phyloP scores from a whole-genome alignment of 306 rosid genomes.

The Neltuma alba region DNA sequence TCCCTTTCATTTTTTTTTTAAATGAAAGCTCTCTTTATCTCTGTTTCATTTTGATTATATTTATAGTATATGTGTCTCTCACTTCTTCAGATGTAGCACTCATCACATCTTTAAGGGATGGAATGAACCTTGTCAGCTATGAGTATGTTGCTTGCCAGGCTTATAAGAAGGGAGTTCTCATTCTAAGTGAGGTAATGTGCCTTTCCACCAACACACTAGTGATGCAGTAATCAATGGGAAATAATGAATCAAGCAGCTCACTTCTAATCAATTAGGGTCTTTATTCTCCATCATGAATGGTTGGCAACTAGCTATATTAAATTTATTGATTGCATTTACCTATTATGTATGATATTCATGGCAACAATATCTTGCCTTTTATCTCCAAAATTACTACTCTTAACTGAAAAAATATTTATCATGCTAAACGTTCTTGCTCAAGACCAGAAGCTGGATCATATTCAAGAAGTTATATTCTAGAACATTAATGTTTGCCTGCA shows the following conservation, averaged over 20 bases:
- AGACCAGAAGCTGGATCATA: constrained; percentile 2
- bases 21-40: constrained; percentile 16
- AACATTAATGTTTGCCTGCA: not conserved
- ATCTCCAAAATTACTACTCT: not conserved
- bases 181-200: constrained; percentile 81
- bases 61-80: constrained; percentile 24
- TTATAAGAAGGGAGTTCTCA: constrained; percentile 94
- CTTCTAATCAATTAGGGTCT: no score
- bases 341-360: not conserved
- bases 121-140: constrained; percentile 99
- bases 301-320: no score
- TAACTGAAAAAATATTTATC: no score
- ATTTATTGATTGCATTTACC: not conserved
- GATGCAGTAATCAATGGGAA: not conserved
- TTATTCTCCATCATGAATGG: no score
- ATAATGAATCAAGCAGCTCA: not conserved
- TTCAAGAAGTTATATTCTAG: constrained; percentile 13
- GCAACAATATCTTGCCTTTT: not conserved
- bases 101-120: constrained; percentile 95
- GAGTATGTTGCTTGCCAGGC: constrained; percentile 98
- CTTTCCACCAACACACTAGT: not conserved
- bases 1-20: not conserved
- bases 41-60: constrained; percentile 1
- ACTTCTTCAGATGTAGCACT: constrained; percentile 80
- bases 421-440: constrained; percentile 4